Conservation (phyloP, 441 rosid genomes). For the Adansonia grandidieri region DNA sequence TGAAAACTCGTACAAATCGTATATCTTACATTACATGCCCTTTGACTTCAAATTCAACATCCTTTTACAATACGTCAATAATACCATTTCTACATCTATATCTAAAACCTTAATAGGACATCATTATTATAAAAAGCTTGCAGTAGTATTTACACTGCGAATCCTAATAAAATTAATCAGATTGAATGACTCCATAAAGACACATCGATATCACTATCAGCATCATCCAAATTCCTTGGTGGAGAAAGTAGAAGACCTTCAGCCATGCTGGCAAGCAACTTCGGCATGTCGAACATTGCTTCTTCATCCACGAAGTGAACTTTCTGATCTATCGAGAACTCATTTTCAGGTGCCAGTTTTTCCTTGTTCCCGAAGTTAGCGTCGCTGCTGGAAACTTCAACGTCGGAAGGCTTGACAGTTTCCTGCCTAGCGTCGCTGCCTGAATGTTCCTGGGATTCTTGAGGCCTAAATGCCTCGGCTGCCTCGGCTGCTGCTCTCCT, state of each 20-base stretch:
- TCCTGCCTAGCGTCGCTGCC: neutral
- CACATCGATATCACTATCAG: constrained; percentile 29
- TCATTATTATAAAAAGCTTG: neutral
- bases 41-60: neutral
- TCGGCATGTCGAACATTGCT: constrained; percentile 47
- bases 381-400: constrained; percentile 35
- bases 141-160: neutral
- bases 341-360: neutral
- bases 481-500: constrained; percentile 61
- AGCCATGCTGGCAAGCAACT: constrained; percentile 52
- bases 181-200: constrained; percentile 55
- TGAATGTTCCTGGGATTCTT: constrained; percentile 21
- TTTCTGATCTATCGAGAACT: neutral
- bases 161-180: neutral
- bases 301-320: constrained; percentile 41
- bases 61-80: neutral
- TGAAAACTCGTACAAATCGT: neutral
- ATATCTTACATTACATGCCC: neutral
- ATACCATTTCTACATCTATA: neutral
- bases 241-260: constrained; percentile 63
- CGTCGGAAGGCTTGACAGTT: constrained; percentile 22
- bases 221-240: constrained; percentile 37
- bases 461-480: constrained; percentile 56
- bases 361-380: neutral
- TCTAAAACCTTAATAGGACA: neutral